These are phyloP conservation scores for Teunomyces cretensis DNA, from an alignment of 805 yeast species.

Conservation along the genomic window DNA sequence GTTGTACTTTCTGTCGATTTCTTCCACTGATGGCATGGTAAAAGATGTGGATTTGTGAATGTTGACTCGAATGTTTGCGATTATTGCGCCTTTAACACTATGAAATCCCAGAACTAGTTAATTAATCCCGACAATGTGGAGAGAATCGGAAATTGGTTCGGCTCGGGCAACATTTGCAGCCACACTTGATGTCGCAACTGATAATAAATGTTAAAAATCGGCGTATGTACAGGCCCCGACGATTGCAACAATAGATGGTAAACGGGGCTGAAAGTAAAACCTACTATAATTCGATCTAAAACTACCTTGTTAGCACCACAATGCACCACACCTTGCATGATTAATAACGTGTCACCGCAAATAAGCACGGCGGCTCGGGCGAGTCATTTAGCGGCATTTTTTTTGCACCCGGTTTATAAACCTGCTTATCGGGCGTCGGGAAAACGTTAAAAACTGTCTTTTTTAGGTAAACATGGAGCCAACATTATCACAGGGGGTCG, in stretches of 20 bases:
- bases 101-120: no score
- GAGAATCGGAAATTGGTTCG: background rate
- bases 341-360: no score
- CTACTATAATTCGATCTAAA: background rate
- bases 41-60: background rate
- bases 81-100: no score
- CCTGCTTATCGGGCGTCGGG: no score
- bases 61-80: no score
- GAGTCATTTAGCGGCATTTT: background rate
- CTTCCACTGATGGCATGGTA: conserved; percentile 2
- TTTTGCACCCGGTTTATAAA: background rate
- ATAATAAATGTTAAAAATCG: background rate
- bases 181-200: conserved; percentile 6
- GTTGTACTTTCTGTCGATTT: conserved; percentile 23
- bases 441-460: background rate
- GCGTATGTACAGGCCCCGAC: background rate
- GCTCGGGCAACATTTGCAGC: conserved; percentile 5
- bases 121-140: no score
- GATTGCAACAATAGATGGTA: background rate
- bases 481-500: conserved; percentile 15
- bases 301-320: no score
- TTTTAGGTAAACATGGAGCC: conserved; percentile 11
- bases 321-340: no score
- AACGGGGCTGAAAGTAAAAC: background rate
- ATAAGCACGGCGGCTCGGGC: no score